Percentiles rank a stretch among this genome's conserved stretches.
Conservation (phyloP, 371 early-diverging fungal species). For the Batkoa obscura region DNA sequence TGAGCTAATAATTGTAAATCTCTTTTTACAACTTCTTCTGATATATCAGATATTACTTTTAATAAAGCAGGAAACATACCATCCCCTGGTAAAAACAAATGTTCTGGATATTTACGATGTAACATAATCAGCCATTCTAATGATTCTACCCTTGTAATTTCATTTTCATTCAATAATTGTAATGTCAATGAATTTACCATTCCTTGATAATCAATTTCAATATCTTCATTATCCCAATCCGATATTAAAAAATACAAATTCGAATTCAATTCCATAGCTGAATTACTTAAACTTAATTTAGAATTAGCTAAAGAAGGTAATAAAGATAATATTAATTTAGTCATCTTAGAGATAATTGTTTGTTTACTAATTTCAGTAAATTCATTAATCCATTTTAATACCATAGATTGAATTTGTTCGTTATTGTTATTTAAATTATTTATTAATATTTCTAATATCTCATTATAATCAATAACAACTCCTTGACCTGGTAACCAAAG, state of each 20-base stretch:
- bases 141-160: slow-evolving; percentile 68
- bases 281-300: neutral
- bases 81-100: slow-evolving; percentile 52
- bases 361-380: slow-evolving; percentile 59
- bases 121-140: slow-evolving; percentile 84
- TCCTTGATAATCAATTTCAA: slow-evolving; percentile 40
- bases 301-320: slow-evolving; percentile 63
- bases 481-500: slow-evolving; percentile 46
- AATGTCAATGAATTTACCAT: slow-evolving; percentile 54
- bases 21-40: slow-evolving; percentile 71
- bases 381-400: slow-evolving; percentile 70
- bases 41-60: slow-evolving; percentile 65
- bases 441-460: slow-evolving; percentile 56
- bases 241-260: neutral
- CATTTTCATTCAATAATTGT: slow-evolving; percentile 62
- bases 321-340: slow-evolving; percentile 50
- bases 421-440: slow-evolving; percentile 51
- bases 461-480: slow-evolving; percentile 55
- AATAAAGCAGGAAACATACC: slow-evolving; percentile 62
- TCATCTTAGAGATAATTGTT: slow-evolving; percentile 52
- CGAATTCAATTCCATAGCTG: neutral
- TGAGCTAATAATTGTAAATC: slow-evolving; percentile 83
- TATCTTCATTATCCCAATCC: neutral
- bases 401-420: slow-evolving; percentile 73
- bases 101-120: slow-evolving; percentile 66